A percentile compares a stretch with the other conserved stretches of the same genome.
These are phyloP conservation scores for Agroathelia rolfsii DNA, from an alignment of 1,284 basidiomycete genomes.

Conservation along the genomic window DNA sequence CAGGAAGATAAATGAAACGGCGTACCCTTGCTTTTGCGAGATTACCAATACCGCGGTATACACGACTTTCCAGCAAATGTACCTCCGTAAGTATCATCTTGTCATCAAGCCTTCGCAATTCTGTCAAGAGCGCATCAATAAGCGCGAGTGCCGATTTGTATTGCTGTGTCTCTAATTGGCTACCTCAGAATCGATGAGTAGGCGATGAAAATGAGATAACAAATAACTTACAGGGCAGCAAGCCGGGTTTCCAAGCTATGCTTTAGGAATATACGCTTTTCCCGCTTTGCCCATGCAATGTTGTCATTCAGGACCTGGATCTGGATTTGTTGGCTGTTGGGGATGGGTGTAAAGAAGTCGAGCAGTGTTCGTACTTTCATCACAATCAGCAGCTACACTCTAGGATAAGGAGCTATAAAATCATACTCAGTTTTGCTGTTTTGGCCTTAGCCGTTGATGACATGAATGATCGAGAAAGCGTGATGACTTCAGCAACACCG, in stretches of 20 bases:
- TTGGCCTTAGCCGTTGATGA: constrained; percentile 95
- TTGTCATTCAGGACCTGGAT: constrained; percentile 84
- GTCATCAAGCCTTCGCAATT: constrained; percentile 91
- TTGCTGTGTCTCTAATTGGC: constrained; percentile 71
- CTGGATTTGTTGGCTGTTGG: constrained; percentile 71
- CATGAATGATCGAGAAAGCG: constrained; percentile 84
- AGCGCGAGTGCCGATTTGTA: constrained; percentile 76
- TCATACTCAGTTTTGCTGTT: constrained; percentile 90
- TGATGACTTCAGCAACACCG: constrained; percentile 82
- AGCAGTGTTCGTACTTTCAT: constrained; percentile 82
- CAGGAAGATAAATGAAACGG: constrained; percentile 1
- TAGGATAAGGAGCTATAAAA: no score
- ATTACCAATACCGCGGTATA: constrained; percentile 89
- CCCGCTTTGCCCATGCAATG: constrained; percentile 85
- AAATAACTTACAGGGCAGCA: constrained; percentile 72
- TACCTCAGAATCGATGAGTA: constrained; percentile 14
- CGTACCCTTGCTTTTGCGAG: constrained; percentile 84
- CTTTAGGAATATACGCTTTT: constrained; percentile 93
- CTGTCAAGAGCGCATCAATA: constrained; percentile 83
- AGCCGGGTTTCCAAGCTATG: constrained; percentile 91
- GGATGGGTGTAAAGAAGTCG: constrained; percentile 77
- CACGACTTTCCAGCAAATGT: constrained; percentile 85
- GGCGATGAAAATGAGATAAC: not conserved
- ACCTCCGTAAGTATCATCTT: constrained; percentile 98
- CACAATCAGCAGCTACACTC: not conserved